Base-by-base conservation (phyloP, 2,329 filamentous ascomycete genomes). In the Zarea fungicola region DNA sequence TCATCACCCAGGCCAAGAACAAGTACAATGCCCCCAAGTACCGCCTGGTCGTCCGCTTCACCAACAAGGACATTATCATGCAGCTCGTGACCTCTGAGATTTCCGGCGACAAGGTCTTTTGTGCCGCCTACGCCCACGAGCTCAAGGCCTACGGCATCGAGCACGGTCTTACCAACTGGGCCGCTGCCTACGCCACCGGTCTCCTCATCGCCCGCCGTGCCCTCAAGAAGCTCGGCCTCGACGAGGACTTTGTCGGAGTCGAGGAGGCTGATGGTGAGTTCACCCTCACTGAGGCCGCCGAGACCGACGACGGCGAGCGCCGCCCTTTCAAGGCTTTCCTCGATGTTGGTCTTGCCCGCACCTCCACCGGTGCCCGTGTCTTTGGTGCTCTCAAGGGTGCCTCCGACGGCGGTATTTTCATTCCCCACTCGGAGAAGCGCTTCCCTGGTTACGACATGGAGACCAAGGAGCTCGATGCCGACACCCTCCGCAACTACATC, bases 21-120 rank as follows among this genome's bases (percentile, higher is more conserved):
- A 99, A 99, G 87, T 99, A 97, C 87, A 95, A 95, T 79, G 87
- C 93, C 58, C 93, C 93, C 77, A 99, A 99, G 85, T 97, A 99
- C 87, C 89, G 93, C 70, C 87, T 99, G 69, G 93, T 99, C 62
- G 89, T 99, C 72, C 93, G 93, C 74, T 96, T 95, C 87, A 95
- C 89, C 82, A 95, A 97, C 87, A 89, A 90, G 76, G 92, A 99
- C 83, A 95, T 97, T 80, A 87, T 97, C 78, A 85, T 84, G 78
- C 93, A 99, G 81, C 93, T 99, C 72, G 84, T 99, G 72, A 87
- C 82, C 70, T 95, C 93, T 54, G 93, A 99, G 82, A 87, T 99
- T 78, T 84, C 81, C 61, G 93, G 93, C 68, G 93, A 99, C 85
- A 97, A 97, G 84, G 86, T 99, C 74, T 89, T 97, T 74, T 76